Evolutionary conservation across 2,329 filamentous ascomycete genomes (phyloP).

Genomic region (Fusarium decemcellulare): DNA sequence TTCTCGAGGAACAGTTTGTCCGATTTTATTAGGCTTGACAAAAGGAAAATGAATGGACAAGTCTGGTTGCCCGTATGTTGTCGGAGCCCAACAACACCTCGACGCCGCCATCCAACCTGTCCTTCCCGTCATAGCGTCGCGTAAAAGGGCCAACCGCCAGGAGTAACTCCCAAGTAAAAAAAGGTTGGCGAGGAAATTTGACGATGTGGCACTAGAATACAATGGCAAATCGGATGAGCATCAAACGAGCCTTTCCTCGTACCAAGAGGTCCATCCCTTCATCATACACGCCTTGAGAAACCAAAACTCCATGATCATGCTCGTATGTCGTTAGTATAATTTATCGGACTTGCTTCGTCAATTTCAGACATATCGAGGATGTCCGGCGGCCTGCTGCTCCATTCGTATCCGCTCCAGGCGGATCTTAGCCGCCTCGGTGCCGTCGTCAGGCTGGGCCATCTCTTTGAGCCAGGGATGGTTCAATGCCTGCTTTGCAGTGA

Average conservation of each 20-base stretch:
- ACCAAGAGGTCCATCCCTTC: conserved; percentile 38
- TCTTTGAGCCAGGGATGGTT: conserved; percentile 80
- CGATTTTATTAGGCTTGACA: conserved; percentile 51
- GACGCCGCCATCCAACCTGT: conserved; percentile 38
- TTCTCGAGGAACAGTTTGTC: conserved; percentile 47
- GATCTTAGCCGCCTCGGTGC: conserved; percentile 77
- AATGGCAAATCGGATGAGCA: conserved; percentile 44
- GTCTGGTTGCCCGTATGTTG: conserved; percentile 44
- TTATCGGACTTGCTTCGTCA: conserved; percentile 31
- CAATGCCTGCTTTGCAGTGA: conserved; percentile 76
- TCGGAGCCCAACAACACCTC: conserved; percentile 34
- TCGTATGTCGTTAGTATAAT: conserved; percentile 49
- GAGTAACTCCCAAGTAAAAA: conserved; percentile 42
- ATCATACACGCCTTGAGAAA: conserved; percentile 44
- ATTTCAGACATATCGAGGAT: conserved; percentile 46
- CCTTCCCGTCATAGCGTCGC: conserved; percentile 41
- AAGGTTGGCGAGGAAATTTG: conserved; percentile 39
- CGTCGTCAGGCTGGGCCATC: conserved; percentile 73
- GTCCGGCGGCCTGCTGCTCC: conserved; percentile 53
- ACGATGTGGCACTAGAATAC: conserved; percentile 49
- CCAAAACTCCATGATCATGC: conserved; percentile 52
- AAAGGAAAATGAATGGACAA: conserved; percentile 45
- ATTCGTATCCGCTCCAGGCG: conserved; percentile 65
- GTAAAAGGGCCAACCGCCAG: conserved; percentile 39
- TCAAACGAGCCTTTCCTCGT: conserved; percentile 35